Evolutionary conservation across 176 grass and related monocot species (phyloP).

Genomic region (Cymbopogon citratus): DNA sequence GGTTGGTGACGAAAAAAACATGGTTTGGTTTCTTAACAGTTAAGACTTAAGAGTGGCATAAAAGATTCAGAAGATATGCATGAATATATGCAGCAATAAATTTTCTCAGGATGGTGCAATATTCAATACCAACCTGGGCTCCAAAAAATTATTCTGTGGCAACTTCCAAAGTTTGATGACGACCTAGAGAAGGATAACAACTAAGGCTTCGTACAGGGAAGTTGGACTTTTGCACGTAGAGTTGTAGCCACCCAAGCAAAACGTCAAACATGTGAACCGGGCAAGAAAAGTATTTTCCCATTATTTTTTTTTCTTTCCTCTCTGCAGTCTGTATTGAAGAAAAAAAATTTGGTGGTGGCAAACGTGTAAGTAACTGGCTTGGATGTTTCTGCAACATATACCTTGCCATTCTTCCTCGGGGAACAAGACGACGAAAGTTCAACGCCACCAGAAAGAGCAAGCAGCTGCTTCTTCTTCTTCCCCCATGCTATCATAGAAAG

Average conservation of each 20-base stretch:
- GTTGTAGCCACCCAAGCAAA: conserved; percentile 22
- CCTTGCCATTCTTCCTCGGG: conserved; percentile 17
- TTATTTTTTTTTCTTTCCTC: neutral
- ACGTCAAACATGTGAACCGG: conserved; percentile 40
- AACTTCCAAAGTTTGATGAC: conserved; percentile 31
- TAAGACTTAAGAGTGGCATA: neutral
- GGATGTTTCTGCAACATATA: conserved; percentile 34
- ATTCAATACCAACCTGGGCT: conserved; percentile 29
- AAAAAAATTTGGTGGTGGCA: conserved; percentile 16
- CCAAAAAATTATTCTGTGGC: conserved; percentile 15
- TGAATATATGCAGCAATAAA: conserved; percentile 19
- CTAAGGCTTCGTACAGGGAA: conserved; percentile 24
- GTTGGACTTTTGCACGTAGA: conserved; percentile 40
- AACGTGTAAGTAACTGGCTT: conserved; percentile 42
- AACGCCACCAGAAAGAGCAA: neutral
- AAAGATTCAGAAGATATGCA: conserved; percentile 12
- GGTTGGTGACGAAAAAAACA: neutral
- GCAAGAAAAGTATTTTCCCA: conserved; percentile 8
- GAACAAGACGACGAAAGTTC: conserved; percentile 6
- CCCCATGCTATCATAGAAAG: conserved; percentile 5
- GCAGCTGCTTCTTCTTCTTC: conserved; percentile 13
- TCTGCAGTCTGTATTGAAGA: neutral
- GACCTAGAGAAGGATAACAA: conserved; percentile 8
- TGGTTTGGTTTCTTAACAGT: conserved; percentile 16
- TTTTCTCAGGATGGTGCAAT: conserved; percentile 10